Conservation (phyloP, 1,139 yeast genomes). For the Spencermartinsiella ligniputridi region DNA sequence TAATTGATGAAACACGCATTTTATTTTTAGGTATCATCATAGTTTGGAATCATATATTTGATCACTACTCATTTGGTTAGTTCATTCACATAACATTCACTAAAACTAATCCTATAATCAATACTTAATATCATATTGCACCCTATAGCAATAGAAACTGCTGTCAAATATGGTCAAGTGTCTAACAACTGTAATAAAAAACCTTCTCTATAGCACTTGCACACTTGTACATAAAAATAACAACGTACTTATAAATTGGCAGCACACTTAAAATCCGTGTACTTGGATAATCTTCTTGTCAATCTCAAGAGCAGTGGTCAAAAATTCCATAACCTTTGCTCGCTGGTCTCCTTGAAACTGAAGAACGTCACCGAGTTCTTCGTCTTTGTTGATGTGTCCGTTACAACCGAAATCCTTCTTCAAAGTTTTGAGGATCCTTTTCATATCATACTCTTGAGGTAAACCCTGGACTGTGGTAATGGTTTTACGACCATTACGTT, state of each 20-base stretch:
- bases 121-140: neutral
- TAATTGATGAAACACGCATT: no score
- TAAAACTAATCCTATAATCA: neutral
- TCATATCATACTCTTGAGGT: constrained; percentile 90
- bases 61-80: no score
- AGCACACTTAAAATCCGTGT: constrained; percentile 77
- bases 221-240: no score
- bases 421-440: constrained; percentile 86
- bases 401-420: constrained; percentile 99
- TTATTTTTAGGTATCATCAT: no score
- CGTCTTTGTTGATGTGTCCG: constrained; percentile 96
- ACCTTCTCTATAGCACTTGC: no score
- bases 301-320: constrained; percentile 79
- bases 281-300: constrained; percentile 96
- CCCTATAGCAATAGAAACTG: neutral
- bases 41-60: no score
- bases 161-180: no score
- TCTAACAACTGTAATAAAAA: no score
- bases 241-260: no score
- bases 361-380: constrained; percentile 92
- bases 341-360: constrained; percentile 99
- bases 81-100: no score
- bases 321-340: constrained; percentile 90
- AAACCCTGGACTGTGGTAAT: constrained; percentile 98
- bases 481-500: constrained; percentile 99